Percentiles rank a stretch among this genome's conserved stretches.
Evolutionary conservation across 176 grass and related monocot species (phyloP).

Genomic region (Bolboschoenus planiculmis): DNA sequence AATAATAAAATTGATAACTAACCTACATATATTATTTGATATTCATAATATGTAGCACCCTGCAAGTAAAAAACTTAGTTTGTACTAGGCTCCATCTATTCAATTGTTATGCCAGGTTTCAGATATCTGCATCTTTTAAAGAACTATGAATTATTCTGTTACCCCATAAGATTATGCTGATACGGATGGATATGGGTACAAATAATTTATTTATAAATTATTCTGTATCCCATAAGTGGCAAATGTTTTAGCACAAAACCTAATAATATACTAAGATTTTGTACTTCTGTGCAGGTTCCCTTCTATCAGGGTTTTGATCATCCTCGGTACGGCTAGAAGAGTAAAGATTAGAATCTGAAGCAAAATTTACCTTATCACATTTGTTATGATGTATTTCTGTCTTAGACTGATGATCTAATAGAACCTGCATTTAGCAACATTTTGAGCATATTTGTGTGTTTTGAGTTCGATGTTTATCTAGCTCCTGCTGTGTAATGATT

Average conservation of each 20-base stretch:
- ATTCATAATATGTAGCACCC: not conserved
- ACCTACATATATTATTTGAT: not conserved
- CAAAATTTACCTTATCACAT: not conserved
- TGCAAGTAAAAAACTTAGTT: not conserved
- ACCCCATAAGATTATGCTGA: not conserved
- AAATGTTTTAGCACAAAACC: not conserved
- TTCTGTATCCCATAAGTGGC: not conserved
- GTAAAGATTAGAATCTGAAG: not conserved
- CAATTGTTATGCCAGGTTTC: not conserved
- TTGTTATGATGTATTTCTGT: slow-evolving; percentile 1
- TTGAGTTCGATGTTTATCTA: not conserved
- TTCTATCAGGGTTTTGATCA: slow-evolving; percentile 91
- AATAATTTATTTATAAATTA: not conserved
- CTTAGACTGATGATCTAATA: not conserved
- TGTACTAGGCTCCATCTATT: not conserved
- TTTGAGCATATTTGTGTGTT: not conserved
- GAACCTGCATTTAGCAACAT: not conserved
- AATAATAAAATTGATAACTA: not conserved
- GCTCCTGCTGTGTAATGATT: not conserved
- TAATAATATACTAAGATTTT: slow-evolving; percentile 11
- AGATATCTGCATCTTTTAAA: not conserved
- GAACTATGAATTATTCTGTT: not conserved
- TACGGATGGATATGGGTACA: not conserved
- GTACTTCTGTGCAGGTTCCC: slow-evolving; percentile 52
- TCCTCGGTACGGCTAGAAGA: slow-evolving; percentile 40